These are phyloP conservation scores for Aspergillus egyptiacus DNA, from an alignment of 495 filamentous ascomycete genomes.

Conservation along the genomic window DNA sequence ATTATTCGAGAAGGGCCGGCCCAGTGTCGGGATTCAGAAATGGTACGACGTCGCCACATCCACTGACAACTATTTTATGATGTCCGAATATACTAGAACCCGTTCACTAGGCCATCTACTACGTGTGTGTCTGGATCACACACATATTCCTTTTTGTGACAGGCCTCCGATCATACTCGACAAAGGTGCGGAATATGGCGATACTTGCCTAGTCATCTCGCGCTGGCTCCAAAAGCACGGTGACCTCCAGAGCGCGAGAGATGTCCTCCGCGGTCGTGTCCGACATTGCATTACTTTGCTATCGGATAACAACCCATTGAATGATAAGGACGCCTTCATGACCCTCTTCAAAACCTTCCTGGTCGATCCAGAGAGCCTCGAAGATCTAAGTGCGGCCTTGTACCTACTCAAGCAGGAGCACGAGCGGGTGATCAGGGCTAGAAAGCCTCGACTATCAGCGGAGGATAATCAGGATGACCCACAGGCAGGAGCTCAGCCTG, in stretches of 20 bases:
- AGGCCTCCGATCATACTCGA: neutral
- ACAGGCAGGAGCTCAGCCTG: neutral
- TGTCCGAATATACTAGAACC: neutral
- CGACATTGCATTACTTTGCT: constrained; percentile 7
- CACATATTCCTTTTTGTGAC: neutral
- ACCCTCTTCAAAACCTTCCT: constrained; percentile 8
- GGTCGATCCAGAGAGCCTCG: constrained; percentile 1
- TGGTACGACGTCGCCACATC: neutral
- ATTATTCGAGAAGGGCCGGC: constrained; percentile 7
- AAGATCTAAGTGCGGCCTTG: neutral
- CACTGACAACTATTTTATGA: neutral
- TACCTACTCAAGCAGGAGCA: neutral
- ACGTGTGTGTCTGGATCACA: constrained; percentile 1
- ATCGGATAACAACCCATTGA: constrained; percentile 6
- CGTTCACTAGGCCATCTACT: neutral
- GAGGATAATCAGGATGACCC: neutral
- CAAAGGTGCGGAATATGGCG: neutral
- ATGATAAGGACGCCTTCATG: constrained; percentile 1
- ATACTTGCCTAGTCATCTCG: neutral
- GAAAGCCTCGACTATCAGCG: too few relatives aligned
- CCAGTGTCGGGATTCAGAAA: neutral
- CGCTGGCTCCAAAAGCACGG: neutral
- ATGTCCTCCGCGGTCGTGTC: constrained; percentile 6
- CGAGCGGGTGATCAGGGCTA: too few relatives aligned
- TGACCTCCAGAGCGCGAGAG: neutral